phyloP scores from a whole-genome alignment of 345 rosid genomes.

The Microcos paniculata region DNA sequence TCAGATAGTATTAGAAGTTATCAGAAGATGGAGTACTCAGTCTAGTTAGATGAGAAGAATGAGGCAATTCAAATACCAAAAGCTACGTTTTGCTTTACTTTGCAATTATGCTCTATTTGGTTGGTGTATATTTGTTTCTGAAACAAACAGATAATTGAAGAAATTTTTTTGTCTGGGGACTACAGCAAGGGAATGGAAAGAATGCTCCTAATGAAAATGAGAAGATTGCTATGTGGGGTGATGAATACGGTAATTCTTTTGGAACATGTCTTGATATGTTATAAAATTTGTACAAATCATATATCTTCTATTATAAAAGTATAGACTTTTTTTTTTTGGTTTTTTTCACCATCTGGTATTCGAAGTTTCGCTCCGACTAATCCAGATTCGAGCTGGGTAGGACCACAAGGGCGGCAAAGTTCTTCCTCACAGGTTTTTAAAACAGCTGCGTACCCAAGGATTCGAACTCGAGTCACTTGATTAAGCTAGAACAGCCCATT shows the following conservation, averaged over 20 bases:
- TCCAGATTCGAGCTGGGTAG: no score
- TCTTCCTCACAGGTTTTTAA: no score
- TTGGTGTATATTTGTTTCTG: background rate
- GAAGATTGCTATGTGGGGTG: constrained; percentile 3
- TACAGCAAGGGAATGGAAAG: background rate
- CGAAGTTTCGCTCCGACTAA: no score
- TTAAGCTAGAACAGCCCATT: no score
- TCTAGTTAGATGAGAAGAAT: constrained; percentile 26
- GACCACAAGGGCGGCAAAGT: no score
- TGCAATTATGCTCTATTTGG: background rate
- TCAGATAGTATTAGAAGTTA: constrained; percentile 60
- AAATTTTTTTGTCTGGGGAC: constrained; percentile 2
- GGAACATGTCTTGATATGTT: background rate
- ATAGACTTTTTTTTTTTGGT: no score
- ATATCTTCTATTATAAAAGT: no score
- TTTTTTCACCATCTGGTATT: no score
- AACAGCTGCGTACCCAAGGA: no score
- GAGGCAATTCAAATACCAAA: background rate
- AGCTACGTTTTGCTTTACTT: background rate
- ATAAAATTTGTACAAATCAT: constrained; percentile 10
- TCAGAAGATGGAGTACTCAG: constrained; percentile 51
- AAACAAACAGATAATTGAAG: constrained; percentile 5
- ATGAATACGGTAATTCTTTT: constrained; percentile 15
- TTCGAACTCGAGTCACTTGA: no score
- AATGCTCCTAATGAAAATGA: background rate